Conservation (phyloP, 2,329 filamentous ascomycete species). For the Chrysosporium queenslandicum region DNA sequence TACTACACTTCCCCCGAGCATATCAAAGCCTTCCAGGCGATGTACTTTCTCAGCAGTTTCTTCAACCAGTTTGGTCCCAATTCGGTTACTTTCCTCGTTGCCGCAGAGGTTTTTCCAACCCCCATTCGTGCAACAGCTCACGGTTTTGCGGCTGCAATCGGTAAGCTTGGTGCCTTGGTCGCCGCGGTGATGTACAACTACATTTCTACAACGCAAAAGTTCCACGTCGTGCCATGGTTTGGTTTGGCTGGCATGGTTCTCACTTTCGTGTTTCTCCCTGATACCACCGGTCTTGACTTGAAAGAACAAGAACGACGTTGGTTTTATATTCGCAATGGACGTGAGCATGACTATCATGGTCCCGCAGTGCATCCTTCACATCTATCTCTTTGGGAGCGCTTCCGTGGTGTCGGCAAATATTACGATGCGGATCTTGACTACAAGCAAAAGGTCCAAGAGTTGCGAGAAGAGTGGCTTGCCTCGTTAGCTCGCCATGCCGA, state of each 20-base stretch:
- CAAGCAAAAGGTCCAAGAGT: constrained; percentile 73
- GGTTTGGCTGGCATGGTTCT: constrained; percentile 76
- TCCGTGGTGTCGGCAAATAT: constrained; percentile 64
- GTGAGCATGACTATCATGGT: constrained; percentile 76
- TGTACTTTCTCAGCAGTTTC: constrained; percentile 97
- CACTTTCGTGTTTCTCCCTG: constrained; percentile 80
- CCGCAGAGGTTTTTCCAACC: constrained; percentile 92
- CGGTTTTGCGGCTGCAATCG: constrained; percentile 83
- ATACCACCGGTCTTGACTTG: constrained; percentile 90
- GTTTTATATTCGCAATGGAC: constrained; percentile 71
- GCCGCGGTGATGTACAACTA: constrained; percentile 92
- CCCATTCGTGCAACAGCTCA: constrained; percentile 87
- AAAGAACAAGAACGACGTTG: constrained; percentile 96
- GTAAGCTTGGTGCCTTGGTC: constrained; percentile 78
- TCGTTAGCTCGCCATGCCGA: constrained; percentile 39
- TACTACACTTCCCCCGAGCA: constrained; percentile 65
- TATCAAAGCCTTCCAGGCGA: constrained; percentile 86
- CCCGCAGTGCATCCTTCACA: constrained; percentile 85
- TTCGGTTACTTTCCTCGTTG: constrained; percentile 89
- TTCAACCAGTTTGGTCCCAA: constrained; percentile 99
- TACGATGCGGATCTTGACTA: constrained; percentile 79
- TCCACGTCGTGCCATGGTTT: constrained; percentile 92
- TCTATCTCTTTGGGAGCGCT: constrained; percentile 76
- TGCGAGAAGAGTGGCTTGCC: constrained; percentile 52
- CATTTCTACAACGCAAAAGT: constrained; percentile 73